Evolutionary conservation across 192 early-diverging fungal genomes (phyloP), one percentile per base, ranked within the genome.

Genomic region (Gamsiella multidivaricata): DNA sequence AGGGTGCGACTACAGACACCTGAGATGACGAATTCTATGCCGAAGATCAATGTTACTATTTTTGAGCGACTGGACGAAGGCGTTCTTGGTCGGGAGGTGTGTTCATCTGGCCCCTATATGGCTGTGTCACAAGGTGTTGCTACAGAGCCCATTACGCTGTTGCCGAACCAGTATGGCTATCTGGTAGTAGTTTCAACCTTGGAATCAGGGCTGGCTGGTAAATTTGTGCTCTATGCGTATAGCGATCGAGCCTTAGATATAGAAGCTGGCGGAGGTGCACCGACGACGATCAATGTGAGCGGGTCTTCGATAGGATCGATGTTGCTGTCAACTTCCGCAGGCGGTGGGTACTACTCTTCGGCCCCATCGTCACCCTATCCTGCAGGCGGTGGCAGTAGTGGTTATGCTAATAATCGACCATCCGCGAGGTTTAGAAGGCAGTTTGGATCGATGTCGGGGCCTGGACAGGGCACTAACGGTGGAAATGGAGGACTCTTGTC

Each of bases 1-100:
- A 90, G 88, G 65, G 85, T 88, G 22, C 86, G 93, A 20, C 69
- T 94, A 33, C 92, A 93, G 65, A 88, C 91, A 9, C 85, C 87
- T 31, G 81, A 87, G 9, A 88, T 89, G 37, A 84, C 60, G 2
- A 83, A 87, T 9, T 82, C 87, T 9, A 84, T 86, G 37, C 93
- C 93, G 10, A 83, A 88, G 14, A 84, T 85, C 43, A 93, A 91
- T 69, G 82, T 93, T 18, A 88, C 90, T 6, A 70, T 94, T 18
- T 93, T 90, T 70, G 88, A 87, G 57, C 63, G 82, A 31, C 73
- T 81, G 56, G 78, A 84, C 28, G 80, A 70, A 51, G 78, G 82
- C 14, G 47, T 78, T 3, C 81, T 86, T 36, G 87, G 86, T 12
- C 64, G 79, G 22, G 89, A 91, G 65, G 61, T 89, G 22, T 81